These are phyloP conservation scores for Phytophthora cactorum DNA, from an alignment of 352 stramenopile species.

Conservation along the genomic window DNA sequence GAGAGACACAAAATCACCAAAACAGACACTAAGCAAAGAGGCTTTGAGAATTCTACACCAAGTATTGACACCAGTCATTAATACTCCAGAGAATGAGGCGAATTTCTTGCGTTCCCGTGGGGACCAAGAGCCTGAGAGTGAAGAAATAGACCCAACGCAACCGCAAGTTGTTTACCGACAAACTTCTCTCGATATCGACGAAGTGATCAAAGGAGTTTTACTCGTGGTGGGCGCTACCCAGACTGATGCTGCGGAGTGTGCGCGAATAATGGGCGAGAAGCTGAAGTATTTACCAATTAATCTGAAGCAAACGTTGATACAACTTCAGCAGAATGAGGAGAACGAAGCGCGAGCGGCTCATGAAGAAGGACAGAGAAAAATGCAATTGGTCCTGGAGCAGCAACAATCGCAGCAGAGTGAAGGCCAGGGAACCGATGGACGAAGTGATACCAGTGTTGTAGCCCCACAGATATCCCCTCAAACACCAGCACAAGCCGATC, in stretches of 20 bases:
- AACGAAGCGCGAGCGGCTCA: slow-evolving; percentile 11
- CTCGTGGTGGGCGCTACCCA: slow-evolving; percentile 48
- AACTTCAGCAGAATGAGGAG: slow-evolving; percentile 32
- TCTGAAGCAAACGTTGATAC: slow-evolving; percentile 34
- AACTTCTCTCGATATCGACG: slow-evolving; percentile 43
- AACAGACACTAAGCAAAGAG: slow-evolving; percentile 69
- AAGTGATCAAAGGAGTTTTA: slow-evolving; percentile 57
- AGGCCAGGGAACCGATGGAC: slow-evolving; percentile 18
- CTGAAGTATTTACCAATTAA: slow-evolving; percentile 58
- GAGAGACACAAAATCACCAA: slow-evolving; percentile 63
- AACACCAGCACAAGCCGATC: slow-evolving; percentile 1
- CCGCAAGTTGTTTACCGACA: slow-evolving; percentile 20
- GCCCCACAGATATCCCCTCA: neutral
- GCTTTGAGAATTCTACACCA: slow-evolving; percentile 40
- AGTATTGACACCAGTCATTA: slow-evolving; percentile 22
- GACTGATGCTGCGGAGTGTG: slow-evolving; percentile 47
- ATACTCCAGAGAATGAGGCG: slow-evolving; percentile 1
- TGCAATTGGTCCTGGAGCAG: slow-evolving; percentile 14
- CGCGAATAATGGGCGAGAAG: slow-evolving; percentile 40
- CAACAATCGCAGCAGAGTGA: slow-evolving; percentile 18
- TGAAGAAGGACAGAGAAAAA: slow-evolving; percentile 20
- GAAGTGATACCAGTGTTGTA: slow-evolving; percentile 8
- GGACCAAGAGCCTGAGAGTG: slow-evolving; percentile 17
- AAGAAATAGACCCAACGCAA: slow-evolving; percentile 13
- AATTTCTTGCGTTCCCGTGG: neutral